phyloP scores from a whole-genome alignment of 495 filamentous ascomycete genomes.

The Aspergillus sparsus region DNA sequence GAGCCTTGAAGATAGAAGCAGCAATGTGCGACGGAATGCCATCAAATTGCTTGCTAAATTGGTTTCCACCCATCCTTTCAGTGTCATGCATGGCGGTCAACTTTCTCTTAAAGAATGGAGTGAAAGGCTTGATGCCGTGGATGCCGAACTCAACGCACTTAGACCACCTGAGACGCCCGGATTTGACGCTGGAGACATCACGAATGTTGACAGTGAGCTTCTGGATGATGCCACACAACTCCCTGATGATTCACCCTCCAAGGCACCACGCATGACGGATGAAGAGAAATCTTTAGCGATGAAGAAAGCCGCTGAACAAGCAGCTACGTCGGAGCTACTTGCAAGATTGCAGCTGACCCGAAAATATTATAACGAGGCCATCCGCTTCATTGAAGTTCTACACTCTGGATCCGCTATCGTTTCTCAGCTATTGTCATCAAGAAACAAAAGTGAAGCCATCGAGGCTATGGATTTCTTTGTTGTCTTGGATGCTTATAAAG shows the following conservation, averaged over 20 bases:
- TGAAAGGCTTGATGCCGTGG: constrained; percentile 72
- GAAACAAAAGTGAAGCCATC: constrained; percentile 97
- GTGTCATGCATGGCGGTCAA: constrained; percentile 85
- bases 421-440: constrained; percentile 83
- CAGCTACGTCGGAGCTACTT: constrained; percentile 75
- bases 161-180: constrained; percentile 79
- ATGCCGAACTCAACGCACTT: constrained; percentile 76
- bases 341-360: constrained; percentile 81
- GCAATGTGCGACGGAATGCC: constrained; percentile 91
- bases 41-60: constrained; percentile 88
- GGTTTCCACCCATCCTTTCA: constrained; percentile 91
- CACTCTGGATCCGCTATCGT: constrained; percentile 76
- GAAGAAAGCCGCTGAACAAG: constrained; percentile 71
- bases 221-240: constrained; percentile 87
- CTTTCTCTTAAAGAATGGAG: constrained; percentile 84
- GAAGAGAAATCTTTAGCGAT: constrained; percentile 53
- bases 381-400: constrained; percentile 93
- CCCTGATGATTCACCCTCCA: constrained; percentile 62
- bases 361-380: constrained; percentile 87
- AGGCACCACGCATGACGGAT: constrained; percentile 61
- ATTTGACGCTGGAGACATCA: constrained; percentile 57
- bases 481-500: constrained; percentile 88
- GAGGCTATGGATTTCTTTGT: constrained; percentile 99
- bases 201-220: constrained; percentile 71
- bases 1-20: constrained; percentile 96